Evolutionary conservation across 2,329 filamentous ascomycete genomes (phyloP), one percentile per base, ranked within the genome.

Genomic region (Talaromyces piceae): DNA sequence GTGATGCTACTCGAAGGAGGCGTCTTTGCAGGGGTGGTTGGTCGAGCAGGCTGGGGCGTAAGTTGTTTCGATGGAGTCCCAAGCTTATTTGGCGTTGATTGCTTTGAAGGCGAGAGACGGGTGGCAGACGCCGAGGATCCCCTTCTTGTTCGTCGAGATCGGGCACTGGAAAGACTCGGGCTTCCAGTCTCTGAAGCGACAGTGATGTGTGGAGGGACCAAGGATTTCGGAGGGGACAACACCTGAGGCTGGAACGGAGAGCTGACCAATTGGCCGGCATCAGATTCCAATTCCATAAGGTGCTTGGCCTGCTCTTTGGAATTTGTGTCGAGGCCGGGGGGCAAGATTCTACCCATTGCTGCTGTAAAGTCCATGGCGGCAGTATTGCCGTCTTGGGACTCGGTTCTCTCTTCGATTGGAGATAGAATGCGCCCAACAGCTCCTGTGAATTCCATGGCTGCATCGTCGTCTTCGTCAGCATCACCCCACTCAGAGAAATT

Each of bases 281-380:
- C 73, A 12, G 70, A 75, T 59, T 84, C 81, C 56, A 78, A 68
- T 57, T 83, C 79, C 78, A 83, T 81, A 11, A 80, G 63, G 44
- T 74, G 73, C 61, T 79, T 83, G 7, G 76, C 80, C 51, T 76
- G 68, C 7, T 67, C 63, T 33, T 75, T 74, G 30, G 70, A 67
- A 45, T 70, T 70, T 18, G 63, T 63, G 61, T 56, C 65, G 20
- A 61, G 54, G 44, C 66, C 69, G 56, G 66, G 72, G 64, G 62
- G 62, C 39, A 86, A 70, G 47, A 88, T 87, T 7, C 76, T 74
- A 8, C 84, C 84, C 44, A 86, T 72, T 5, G 78, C 80, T 43
- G 74, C 74, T 2, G 84, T 87, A 63, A 87, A 80, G 43, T 87
- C 83, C 83, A 87, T 87, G 1, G 76, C 81, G 63, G 78, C 74